Base-by-base conservation (phyloP, 2,329 filamentous ascomycete species). In the Aspergillus sclerotialis region DNA sequence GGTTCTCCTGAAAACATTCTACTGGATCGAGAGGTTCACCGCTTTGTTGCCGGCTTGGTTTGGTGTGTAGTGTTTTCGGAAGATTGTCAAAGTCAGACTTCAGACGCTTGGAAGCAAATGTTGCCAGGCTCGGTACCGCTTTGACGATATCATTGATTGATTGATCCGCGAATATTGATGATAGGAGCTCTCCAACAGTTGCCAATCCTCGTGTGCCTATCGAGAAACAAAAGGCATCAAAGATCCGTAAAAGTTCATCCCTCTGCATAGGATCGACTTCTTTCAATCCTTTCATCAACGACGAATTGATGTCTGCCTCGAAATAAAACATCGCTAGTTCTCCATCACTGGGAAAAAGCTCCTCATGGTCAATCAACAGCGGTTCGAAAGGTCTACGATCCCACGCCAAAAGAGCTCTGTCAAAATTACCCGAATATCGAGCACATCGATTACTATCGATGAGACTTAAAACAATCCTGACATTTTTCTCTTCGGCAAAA, bases 321-420 rank as follows among this genome's bases (percentile, higher is more conserved):
- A 64, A 58, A 40, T 60, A 60, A 7, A 62, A 34, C 9, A 64
- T 39, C 0, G 55, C 50, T 5, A 55, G 51, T 5, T 62, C 45
- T 12, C 45, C 44, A 5, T 44, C 40, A 4, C 71, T 65, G 1
- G 85, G 86, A 55, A 71, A 85, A 49, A 86, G 81, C 44, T 94
- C 88, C 1, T 71, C 50, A 0, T 59, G 33, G 4, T 65, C 40
- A 3, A 76, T 72, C 15, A 65, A 58, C 11, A 94, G 65, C 0
- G 86, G 83, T 49, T 94, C 85, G 49, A 76, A 78, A 2, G 67
- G 62, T 11, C 88, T 78, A 2, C 73, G 70, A 56, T 94, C 86
- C 77, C 80, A 89, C 16, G 68, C 49, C 3, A 90, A 57, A 1
- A 70, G 48, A 0, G 77, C 73, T 1, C 56, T 71, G 65, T 32